phyloP scores from a whole-genome alignment of 1,139 yeast genomes.

The Lodderomyces theae region DNA sequence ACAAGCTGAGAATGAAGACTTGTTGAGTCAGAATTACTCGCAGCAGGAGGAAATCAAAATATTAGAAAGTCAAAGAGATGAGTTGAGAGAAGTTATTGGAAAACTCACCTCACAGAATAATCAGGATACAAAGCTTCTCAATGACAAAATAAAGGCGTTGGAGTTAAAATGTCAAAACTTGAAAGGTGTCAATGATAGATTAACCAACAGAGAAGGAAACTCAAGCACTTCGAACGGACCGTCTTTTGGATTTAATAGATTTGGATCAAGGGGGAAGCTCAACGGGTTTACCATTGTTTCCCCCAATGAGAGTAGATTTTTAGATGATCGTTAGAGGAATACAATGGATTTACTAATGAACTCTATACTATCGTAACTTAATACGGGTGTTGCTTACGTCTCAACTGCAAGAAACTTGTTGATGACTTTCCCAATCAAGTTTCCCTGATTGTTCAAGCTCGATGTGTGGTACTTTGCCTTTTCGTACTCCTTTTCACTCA shows the following conservation, averaged over 20 bases:
- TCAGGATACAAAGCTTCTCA: conserved; percentile 36
- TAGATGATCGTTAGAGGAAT: conserved; percentile 18
- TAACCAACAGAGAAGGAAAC: conserved; percentile 19
- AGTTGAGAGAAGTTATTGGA: conserved; percentile 52
- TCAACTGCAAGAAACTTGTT: conserved; percentile 29
- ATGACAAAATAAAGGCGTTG: conserved; percentile 42
- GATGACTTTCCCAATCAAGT: conserved; percentile 32
- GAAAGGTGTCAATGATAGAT: conserved; percentile 33
- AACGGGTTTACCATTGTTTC: conserved; percentile 45
- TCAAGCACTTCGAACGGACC: not conserved
- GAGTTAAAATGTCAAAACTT: conserved; percentile 40
- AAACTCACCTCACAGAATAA: conserved; percentile 36
- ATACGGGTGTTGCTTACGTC: too few species aligned
- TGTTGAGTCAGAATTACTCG: not conserved
- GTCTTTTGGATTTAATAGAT: not conserved
- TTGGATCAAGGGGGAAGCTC: conserved; percentile 33
- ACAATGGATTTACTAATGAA: not conserved
- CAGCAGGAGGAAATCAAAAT: conserved; percentile 21
- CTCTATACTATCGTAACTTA: too few species aligned
- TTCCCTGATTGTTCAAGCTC: conserved; percentile 35
- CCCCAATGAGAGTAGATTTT: conserved; percentile 29
- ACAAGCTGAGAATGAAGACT: conserved; percentile 16
- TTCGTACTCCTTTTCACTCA: conserved; percentile 24
- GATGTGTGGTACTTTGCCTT: conserved; percentile 28
- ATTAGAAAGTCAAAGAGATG: conserved; percentile 55